Conservation (phyloP, 2,329 filamentous ascomycete species). For the Diaporthe ilicicola region DNA sequence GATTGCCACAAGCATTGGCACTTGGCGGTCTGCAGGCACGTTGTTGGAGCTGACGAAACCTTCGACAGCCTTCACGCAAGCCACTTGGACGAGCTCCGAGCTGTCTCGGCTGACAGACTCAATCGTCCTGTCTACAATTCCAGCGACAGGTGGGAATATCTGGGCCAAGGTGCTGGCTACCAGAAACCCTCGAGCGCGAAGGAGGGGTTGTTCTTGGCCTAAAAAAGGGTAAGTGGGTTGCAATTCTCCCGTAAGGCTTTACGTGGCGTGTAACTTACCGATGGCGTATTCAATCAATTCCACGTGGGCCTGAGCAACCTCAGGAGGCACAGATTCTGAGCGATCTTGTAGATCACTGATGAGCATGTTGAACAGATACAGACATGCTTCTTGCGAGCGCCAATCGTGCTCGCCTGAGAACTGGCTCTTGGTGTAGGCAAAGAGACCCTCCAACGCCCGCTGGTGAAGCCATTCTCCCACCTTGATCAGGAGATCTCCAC, state of each 20-base stretch:
- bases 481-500: slow-evolving; percentile 91
- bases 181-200: slow-evolving; percentile 87
- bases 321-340: slow-evolving; percentile 72
- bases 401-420: slow-evolving; percentile 69
- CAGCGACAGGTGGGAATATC: slow-evolving; percentile 69
- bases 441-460: slow-evolving; percentile 79
- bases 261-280: slow-evolving; percentile 50
- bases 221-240: background rate
- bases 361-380: slow-evolving; percentile 87
- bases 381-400: slow-evolving; percentile 78
- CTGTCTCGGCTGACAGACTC: slow-evolving; percentile 78
- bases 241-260: too few species aligned
- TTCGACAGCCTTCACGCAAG: slow-evolving; percentile 88
- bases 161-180: slow-evolving; percentile 83
- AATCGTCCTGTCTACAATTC: slow-evolving; percentile 76
- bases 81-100: slow-evolving; percentile 89
- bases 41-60: slow-evolving; percentile 64
- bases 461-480: slow-evolving; percentile 87
- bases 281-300: slow-evolving; percentile 83
- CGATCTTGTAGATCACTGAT: slow-evolving; percentile 85
- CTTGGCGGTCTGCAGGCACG: slow-evolving; percentile 65
- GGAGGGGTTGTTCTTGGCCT: slow-evolving; percentile 71
- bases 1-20: slow-evolving; percentile 67
- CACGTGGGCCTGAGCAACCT: slow-evolving; percentile 77
- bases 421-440: slow-evolving; percentile 77